These are phyloP conservation scores for Penicillium glabrum DNA, from an alignment of 2,329 filamentous ascomycete genomes.

Conservation along the genomic window DNA sequence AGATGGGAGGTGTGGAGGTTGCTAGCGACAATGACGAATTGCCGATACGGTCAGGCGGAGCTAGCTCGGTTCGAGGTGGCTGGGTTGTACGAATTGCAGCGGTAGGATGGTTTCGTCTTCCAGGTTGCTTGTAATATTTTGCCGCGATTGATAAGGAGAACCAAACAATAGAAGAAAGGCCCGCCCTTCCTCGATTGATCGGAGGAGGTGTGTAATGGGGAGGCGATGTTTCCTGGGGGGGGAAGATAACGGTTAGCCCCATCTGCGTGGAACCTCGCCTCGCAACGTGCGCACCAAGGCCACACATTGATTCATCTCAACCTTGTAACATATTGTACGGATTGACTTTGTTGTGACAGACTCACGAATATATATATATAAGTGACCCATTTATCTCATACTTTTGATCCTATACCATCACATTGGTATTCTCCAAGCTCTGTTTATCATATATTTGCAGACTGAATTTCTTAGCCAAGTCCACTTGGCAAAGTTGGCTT, in stretches of 20 bases:
- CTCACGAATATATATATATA: background rate
- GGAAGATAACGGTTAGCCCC: slow-evolving; percentile 5
- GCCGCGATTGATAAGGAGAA: background rate
- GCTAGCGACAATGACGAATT: slow-evolving; percentile 23
- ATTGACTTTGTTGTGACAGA: background rate
- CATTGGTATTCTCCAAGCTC: background rate
- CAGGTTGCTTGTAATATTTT: background rate
- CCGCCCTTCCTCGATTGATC: slow-evolving; percentile 1
- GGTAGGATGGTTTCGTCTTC: background rate
- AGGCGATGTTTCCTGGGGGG: background rate
- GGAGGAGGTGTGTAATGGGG: background rate
- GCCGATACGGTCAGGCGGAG: slow-evolving; percentile 28
- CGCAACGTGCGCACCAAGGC: background rate
- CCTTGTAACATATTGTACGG: background rate
- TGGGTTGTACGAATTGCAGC: background rate
- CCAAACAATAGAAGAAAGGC: background rate
- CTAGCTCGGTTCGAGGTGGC: slow-evolving; percentile 25
- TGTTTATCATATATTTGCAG: too few relatives aligned
- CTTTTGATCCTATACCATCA: too few relatives aligned
- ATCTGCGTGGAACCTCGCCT: background rate
- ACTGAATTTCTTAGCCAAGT: too few relatives aligned
- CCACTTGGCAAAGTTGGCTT: too few relatives aligned
- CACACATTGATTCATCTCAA: background rate
- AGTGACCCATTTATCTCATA: too few relatives aligned
- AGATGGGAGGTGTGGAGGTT: slow-evolving; percentile 20